These are phyloP conservation scores for Austroboletus festivus DNA, from an alignment of 768 basidiomycete species.

Conservation along the genomic window DNA sequence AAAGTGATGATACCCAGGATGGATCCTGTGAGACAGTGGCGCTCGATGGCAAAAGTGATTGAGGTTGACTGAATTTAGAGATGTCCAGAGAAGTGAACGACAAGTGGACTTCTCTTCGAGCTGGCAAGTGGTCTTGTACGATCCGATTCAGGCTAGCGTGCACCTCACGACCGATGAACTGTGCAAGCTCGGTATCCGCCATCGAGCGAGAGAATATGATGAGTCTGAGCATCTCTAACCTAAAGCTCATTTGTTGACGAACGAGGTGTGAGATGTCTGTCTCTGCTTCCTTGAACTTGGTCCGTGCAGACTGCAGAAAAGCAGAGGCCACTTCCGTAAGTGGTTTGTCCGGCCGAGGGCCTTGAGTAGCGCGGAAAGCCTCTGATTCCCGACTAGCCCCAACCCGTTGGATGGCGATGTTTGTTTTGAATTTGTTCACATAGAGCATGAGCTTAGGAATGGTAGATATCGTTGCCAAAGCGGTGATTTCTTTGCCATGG, in stretches of 20 bases:
- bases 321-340: conserved; percentile 84
- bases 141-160: conserved; percentile 68
- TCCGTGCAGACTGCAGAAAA: conserved; percentile 72
- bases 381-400: conserved; percentile 78
- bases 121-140: conserved; percentile 46
- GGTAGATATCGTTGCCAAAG: conserved; percentile 67
- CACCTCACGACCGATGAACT: conserved; percentile 66
- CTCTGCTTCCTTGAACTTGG: conserved; percentile 67
- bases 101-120: conserved; percentile 63
- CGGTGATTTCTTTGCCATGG: conserved; percentile 62
- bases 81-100: conserved; percentile 77
- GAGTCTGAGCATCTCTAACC: conserved; percentile 59
- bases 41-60: conserved; percentile 43
- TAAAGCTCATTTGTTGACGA: conserved; percentile 71
- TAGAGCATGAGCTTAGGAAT: conserved; percentile 76
- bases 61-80: conserved; percentile 65
- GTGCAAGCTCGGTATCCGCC: conserved; percentile 73
- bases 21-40: conserved; percentile 41
- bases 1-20: conserved; percentile 58
- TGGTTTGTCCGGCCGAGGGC: conserved; percentile 74
- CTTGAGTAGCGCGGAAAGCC: conserved; percentile 69
- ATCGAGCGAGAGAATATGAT: conserved; percentile 78
- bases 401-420: conserved; percentile 68
- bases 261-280: conserved; percentile 57
- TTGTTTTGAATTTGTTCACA: conserved; percentile 67